These are phyloP conservation scores for Phytophthora melonis DNA, from an alignment of 352 stramenopile species.

Conservation along the genomic window DNA sequence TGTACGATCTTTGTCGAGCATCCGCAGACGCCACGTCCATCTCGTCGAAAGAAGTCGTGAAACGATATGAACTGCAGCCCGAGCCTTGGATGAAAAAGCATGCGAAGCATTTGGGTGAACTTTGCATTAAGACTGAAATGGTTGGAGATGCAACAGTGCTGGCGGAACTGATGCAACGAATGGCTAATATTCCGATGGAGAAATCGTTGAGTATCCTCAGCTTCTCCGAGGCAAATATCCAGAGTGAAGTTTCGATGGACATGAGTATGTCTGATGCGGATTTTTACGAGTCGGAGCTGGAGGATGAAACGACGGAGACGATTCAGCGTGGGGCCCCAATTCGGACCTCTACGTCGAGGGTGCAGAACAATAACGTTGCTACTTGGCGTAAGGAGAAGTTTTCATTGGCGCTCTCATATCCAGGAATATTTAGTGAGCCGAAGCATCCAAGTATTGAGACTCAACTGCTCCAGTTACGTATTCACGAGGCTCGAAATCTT, in stretches of 20 bases:
- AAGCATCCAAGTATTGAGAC: constrained; percentile 37
- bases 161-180: constrained; percentile 60
- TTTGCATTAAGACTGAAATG: constrained; percentile 77
- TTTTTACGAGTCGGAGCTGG: constrained; percentile 31
- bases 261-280: constrained; percentile 13
- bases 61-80: constrained; percentile 64
- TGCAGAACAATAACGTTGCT: constrained; percentile 24
- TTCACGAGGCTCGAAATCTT: constrained; percentile 54
- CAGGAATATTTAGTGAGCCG: constrained; percentile 63
- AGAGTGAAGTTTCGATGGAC: constrained; percentile 28
- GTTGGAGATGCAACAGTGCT: constrained; percentile 63
- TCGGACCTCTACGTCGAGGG: constrained; percentile 45
- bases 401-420: constrained; percentile 68
- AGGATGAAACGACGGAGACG: constrained; percentile 61
- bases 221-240: constrained; percentile 58
- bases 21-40: constrained; percentile 69
- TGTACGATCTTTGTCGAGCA: constrained; percentile 65
- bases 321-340: constrained; percentile 51
- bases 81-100: constrained; percentile 84
- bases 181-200: constrained; percentile 39
- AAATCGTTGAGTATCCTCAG: constrained; percentile 68
- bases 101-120: constrained; percentile 58
- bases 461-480: constrained; percentile 57
- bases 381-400: constrained; percentile 76
- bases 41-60: constrained; percentile 52